phyloP scores from a whole-genome alignment of 228 moss, liverwort and hornwort species.

The Sphagnum magellanicum region DNA sequence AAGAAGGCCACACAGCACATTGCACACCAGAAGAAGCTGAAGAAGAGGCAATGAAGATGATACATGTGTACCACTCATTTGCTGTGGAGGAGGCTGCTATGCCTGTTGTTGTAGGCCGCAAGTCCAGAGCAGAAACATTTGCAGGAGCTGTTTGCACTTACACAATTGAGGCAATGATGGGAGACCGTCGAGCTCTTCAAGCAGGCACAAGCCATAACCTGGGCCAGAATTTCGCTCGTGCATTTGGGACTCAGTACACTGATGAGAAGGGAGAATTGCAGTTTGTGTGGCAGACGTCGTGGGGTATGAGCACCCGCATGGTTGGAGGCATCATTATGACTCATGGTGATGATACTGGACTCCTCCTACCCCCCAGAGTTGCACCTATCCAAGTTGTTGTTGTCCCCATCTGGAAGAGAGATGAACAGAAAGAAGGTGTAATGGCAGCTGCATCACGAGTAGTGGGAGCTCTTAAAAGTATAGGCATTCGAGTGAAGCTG shows the following conservation, averaged over 20 bases:
- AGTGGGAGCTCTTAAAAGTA: conserved; percentile 33
- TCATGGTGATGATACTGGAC: conserved; percentile 87
- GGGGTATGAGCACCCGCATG: conserved; percentile 99
- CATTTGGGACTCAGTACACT: conserved; percentile 75
- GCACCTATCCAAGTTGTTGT: conserved; percentile 85
- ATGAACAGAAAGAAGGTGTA: conserved; percentile 62
- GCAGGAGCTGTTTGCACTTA: conserved; percentile 83
- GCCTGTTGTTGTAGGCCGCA: conserved; percentile 91
- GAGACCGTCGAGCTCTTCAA: conserved; percentile 78
- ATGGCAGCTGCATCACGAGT: conserved; percentile 44
- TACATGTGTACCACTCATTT: conserved; percentile 71
- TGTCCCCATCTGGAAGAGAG: conserved; percentile 83
- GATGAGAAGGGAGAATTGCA: conserved; percentile 73
- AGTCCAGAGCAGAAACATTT: conserved; percentile 77
- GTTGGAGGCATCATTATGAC: conserved; percentile 98
- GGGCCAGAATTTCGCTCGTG: conserved; percentile 90
- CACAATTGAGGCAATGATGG: conserved; percentile 99
- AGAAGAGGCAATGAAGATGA: conserved; percentile 87
- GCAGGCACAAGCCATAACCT: conserved; percentile 97
- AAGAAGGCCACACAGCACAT: conserved; percentile 96
- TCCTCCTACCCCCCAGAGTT: conserved; percentile 78
- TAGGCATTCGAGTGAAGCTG: conserved; percentile 65
- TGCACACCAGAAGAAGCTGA: conserved; percentile 70
- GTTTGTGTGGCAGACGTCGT: conserved; percentile 94
- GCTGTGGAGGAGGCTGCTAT: conserved; percentile 81